Base-by-base conservation (phyloP, 306 rosid genomes). In the Inga oerstediana region DNA sequence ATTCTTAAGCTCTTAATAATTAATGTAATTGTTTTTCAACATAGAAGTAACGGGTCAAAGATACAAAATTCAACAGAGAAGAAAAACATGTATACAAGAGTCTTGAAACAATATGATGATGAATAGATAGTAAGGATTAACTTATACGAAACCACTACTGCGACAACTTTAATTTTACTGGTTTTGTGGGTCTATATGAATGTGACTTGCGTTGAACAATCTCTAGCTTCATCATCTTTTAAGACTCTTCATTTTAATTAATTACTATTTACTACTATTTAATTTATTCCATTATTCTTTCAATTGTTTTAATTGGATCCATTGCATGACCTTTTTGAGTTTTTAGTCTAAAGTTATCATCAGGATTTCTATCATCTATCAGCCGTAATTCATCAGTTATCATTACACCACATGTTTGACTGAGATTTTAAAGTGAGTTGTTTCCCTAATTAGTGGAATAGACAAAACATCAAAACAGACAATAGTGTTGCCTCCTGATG, bases 191-290 rank as follows among this genome's bases (percentile, higher is more conserved):
- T 49, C 64, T 49, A 15, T 16, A 2, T 74, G 64, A 74, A 74
- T 16, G 15, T 10, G 78, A 74, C 78, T 14, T 30, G 78, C 44
- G 64, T 74, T 74, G 64, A 51, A 51, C 65, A 74, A 27, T 68
- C 48, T 8, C 48, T 3, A 13, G 10, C 30, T 27, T 27, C 30
- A 7, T 58, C 12, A 19, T 58, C 34, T 32, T 34, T 66, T 7
- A 17, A 15, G 12, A 34, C 22, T 16, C 72, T 66, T 66, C 22
- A 2, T 58, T n/a, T 66, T 35, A 17, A 45, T 34, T 34, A 35
- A 67, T 5, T 34, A 0, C 4, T 56, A 0, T n/a, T 56, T 19
- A 8, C 2, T 27, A 61, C 4, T 5, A 35, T 35, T 35, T 67
- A 5, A 52, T 52, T 17, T 52, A 3, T 9, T 8, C 2, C 8